Evolutionary conservation across 2,329 filamentous ascomycete genomes (phyloP).

Genomic region (Eutypella sp.): DNA sequence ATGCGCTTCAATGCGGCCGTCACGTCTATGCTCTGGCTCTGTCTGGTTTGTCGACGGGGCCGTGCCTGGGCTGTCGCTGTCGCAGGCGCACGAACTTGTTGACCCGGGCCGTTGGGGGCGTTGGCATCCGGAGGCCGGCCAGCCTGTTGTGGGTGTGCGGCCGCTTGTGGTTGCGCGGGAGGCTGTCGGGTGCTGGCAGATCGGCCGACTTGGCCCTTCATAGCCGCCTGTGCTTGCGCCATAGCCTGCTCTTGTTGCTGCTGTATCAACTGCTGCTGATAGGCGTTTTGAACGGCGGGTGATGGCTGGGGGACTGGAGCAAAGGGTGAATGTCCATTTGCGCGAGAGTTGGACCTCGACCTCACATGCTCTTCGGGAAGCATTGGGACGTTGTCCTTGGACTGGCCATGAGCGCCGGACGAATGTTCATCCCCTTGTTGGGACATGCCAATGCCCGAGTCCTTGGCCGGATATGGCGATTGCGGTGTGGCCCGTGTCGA

Average conservation of each 20-base stretch:
- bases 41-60: constrained; percentile 71
- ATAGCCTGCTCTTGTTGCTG: constrained; percentile 86
- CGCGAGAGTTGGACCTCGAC: constrained; percentile 64
- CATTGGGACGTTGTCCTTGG: constrained; percentile 55
- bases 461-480: constrained; percentile 52
- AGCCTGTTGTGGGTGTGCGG: constrained; percentile 45
- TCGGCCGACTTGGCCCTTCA: constrained; percentile 65
- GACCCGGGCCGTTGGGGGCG: constrained; percentile 19
- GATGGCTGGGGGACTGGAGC: constrained; percentile 38
- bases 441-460: constrained; percentile 59
- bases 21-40: constrained; percentile 78
- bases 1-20: constrained; percentile 80
- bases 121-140: constrained; percentile 25
- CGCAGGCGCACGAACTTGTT: constrained; percentile 32
- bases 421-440: constrained; percentile 52
- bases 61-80: constrained; percentile 47
- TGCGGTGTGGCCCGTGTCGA: constrained; percentile 54
- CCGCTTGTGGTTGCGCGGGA: constrained; percentile 43
- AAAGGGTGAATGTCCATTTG: constrained; percentile 49
- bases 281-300: constrained; percentile 39
- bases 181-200: constrained; percentile 68
- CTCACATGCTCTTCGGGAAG: constrained; percentile 59
- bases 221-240: constrained; percentile 72
- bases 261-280: constrained; percentile 62
- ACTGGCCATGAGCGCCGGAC: constrained; percentile 37